Evolutionary conservation across 352 stramenopile genomes (phyloP), one percentile per base, ranked within the genome.

Genomic region (Phytophthora foliorum): DNA sequence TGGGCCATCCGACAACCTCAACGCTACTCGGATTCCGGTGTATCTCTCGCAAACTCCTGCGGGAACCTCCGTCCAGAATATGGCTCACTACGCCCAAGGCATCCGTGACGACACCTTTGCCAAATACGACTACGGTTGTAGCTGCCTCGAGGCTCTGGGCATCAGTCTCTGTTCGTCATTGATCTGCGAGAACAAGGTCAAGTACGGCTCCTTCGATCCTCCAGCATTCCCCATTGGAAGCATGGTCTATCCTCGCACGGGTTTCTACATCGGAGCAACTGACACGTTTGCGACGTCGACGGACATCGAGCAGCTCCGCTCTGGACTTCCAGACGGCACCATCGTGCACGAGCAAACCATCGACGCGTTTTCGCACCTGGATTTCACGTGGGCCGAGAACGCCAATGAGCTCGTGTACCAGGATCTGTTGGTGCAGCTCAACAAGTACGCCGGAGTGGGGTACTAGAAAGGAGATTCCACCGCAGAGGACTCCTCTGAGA

Each of bases 51-150:
- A 89, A 62, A 89, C 78, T 3, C 81, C 78, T 0, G 74, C 81
- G 1, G 74, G 81, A 0, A 89, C 81, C 6, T 87, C 78, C 0
- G 78, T 86, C 34, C 82, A 86, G 69, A 87, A 86, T 69, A 70
- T 89, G 55, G 81, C 67, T 1, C 78, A 89, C 57, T 89, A 73
- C 31, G 81, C 77, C 1, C 81, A 89, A 54, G 61, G 67, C 27
- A 88, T 89, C 29, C 81, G 81, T 31, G 74, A 77, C 65, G 57
- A 87, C 38, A 84, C 74, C 17, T 89, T 84, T 49, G 63, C 64
- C 9, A 67, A 57, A n/a, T 89, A 80, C 57, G 78, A 89, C 72
- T 89, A 86, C 50, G 78, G 81, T 39, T 89, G 80, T 53, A 61
- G 55, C 36, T 86, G 80, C 62, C 60, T 74, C 6, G 21, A 55